Conservation (phyloP, 768 basidiomycete genomes). For the Mycena vitilis region DNA sequence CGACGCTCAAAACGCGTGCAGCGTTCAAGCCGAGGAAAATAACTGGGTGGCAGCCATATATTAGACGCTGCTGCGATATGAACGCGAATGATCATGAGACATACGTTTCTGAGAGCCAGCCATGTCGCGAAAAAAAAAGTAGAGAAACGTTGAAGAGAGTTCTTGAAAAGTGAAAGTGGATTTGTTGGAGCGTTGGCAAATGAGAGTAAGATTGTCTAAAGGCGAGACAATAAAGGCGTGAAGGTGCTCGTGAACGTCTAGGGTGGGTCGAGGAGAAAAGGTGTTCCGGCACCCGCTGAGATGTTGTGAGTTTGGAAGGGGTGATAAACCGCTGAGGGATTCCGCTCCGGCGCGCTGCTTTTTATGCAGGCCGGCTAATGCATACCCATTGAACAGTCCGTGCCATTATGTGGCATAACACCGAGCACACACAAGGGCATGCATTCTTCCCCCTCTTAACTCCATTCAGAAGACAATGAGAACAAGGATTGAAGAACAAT, state of each 20-base stretch:
- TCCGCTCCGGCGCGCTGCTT: background rate
- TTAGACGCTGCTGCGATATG: background rate
- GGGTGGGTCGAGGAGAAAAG: slow-evolving; percentile 8
- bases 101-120: slow-evolving; percentile 22
- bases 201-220: slow-evolving; percentile 26
- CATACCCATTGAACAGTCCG: background rate
- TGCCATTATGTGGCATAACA: slow-evolving; percentile 32
- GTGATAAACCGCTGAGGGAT: slow-evolving; percentile 16
- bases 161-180: background rate
- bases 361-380: slow-evolving; percentile 26
- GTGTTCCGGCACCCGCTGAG: slow-evolving; percentile 31
- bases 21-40: slow-evolving; percentile 82
- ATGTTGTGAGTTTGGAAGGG: slow-evolving; percentile 15
- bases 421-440: slow-evolving; percentile 25
- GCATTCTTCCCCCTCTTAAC: slow-evolving; percentile 23
- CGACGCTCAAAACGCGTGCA: slow-evolving; percentile 79
- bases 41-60: slow-evolving; percentile 40
- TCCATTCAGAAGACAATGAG: slow-evolving; percentile 35
- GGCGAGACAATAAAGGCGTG: slow-evolving; percentile 17
- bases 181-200: slow-evolving; percentile 6
- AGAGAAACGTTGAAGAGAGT: background rate
- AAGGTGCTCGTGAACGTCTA: slow-evolving; percentile 33
- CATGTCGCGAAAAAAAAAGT: slow-evolving; percentile 24
- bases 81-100: slow-evolving; percentile 1
- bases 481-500: slow-evolving; percentile 35